These are phyloP conservation scores for Mycosphaerelloides madeirae DNA, from an alignment of 2,329 filamentous ascomycete genomes.

Conservation along the genomic window DNA sequence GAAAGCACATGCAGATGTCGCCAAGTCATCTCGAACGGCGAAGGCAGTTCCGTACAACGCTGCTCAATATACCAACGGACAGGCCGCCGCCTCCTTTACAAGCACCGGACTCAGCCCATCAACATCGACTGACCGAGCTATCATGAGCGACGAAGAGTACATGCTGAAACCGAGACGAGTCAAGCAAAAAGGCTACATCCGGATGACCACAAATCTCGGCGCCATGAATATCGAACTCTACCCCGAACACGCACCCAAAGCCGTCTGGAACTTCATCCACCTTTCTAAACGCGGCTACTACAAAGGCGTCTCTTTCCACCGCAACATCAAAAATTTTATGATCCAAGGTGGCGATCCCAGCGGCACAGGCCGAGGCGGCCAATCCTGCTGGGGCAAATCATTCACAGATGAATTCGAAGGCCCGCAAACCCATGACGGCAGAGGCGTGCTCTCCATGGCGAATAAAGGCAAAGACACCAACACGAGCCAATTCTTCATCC, in stretches of 20 bases:
- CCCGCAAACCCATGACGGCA: slow-evolving; percentile 72
- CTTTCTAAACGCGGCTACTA: slow-evolving; percentile 89
- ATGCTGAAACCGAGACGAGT: slow-evolving; percentile 88
- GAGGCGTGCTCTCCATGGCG: slow-evolving; percentile 86
- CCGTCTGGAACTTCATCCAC: slow-evolving; percentile 95
- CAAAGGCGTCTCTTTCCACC: slow-evolving; percentile 75
- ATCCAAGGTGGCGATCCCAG: slow-evolving; percentile 94
- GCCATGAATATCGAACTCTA: slow-evolving; percentile 84
- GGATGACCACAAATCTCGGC: slow-evolving; percentile 80
- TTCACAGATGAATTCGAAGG: slow-evolving; percentile 94
- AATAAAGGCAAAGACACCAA: slow-evolving; percentile 99
- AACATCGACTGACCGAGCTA: slow-evolving; percentile 78
- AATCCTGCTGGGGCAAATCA: slow-evolving; percentile 88
- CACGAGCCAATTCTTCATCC: slow-evolving; percentile 90
- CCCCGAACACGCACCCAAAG: slow-evolving; percentile 83
- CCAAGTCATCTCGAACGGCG: slow-evolving; percentile 23
- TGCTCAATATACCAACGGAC: slow-evolving; percentile 83
- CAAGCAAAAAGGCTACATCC: slow-evolving; percentile 84
- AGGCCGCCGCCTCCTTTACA: slow-evolving; percentile 89
- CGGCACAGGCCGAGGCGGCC: slow-evolving; percentile 84
- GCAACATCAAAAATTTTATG: slow-evolving; percentile 96
- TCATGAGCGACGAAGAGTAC: slow-evolving; percentile 90
- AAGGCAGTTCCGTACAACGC: slow-evolving; percentile 68
- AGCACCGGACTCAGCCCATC: slow-evolving; percentile 90
- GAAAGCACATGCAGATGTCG: slow-evolving; percentile 44